Evolutionary conservation across 164 flowering plant genomes (phyloP).

Genomic region (Amborella trichopoda): DNA sequence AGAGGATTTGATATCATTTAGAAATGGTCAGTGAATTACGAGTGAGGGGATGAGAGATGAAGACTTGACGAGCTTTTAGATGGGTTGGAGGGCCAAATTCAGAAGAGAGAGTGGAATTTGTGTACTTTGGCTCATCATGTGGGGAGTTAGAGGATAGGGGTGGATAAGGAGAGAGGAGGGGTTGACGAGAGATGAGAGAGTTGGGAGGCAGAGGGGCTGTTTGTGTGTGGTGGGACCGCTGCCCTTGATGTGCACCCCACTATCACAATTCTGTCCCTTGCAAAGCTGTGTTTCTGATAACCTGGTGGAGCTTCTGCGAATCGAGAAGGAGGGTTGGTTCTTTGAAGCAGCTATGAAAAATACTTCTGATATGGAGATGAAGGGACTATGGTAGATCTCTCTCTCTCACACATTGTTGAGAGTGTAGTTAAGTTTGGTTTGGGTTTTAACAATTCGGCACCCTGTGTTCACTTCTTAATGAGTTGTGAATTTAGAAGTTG

Average conservation of each 20-base stretch:
- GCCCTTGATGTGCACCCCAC: constrained; percentile 37
- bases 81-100: constrained; percentile 4
- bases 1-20: constrained; percentile 26
- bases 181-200: constrained; percentile 39
- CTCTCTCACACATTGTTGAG: too few relatives aligned
- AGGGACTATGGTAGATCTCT: too few relatives aligned
- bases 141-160: constrained; percentile 37
- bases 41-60: constrained; percentile 18
- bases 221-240: constrained; percentile 30
- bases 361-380: too few relatives aligned
- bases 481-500: too few relatives aligned
- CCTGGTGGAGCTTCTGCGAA: constrained; percentile 13
- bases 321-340: too few relatives aligned
- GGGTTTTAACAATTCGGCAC: too few relatives aligned
- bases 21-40: constrained; percentile 22
- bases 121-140: constrained; percentile 30
- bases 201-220: constrained; percentile 36
- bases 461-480: too few relatives aligned
- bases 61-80: constrained; percentile 28
- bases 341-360: too few relatives aligned
- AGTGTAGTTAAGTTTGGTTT: too few relatives aligned
- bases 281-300: constrained; percentile 26
- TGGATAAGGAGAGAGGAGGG: constrained; percentile 18
- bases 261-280: constrained; percentile 35
- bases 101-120: constrained; percentile 17